phyloP scores from a whole-genome alignment of 2,329 filamentous ascomycete species.

The Calonectria henricotiae region DNA sequence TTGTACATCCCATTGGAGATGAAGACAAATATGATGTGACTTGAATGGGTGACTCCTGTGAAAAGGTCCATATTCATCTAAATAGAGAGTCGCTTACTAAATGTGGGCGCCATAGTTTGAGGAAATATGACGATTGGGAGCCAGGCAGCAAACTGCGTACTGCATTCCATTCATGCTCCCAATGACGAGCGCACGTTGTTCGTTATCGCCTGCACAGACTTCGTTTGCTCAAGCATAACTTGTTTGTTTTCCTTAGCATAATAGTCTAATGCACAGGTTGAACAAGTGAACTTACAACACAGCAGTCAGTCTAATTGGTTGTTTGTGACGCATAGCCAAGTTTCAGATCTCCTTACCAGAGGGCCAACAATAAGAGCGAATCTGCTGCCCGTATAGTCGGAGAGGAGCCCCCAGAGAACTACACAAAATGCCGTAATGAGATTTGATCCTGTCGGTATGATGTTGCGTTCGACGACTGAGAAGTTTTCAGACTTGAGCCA shows the following conservation, averaged over 20 bases:
- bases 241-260: background rate
- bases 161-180: constrained; percentile 20
- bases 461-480: constrained; percentile 9
- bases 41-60: too few species aligned
- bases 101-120: constrained; percentile 5
- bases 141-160: constrained; percentile 12
- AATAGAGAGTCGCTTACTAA: background rate
- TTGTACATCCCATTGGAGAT: background rate
- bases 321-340: background rate
- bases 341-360: background rate
- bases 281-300: background rate
- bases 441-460: constrained; percentile 4
- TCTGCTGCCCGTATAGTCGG: constrained; percentile 8
- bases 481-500: constrained; percentile 16
- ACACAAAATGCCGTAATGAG: constrained; percentile 12
- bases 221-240: constrained; percentile 16
- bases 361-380: constrained; percentile 12
- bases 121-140: constrained; percentile 10
- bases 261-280: too few species aligned
- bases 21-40: background rate
- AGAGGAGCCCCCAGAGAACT: constrained; percentile 8
- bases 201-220: constrained; percentile 6
- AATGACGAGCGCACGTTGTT: constrained; percentile 7
- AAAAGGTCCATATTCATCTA: too few species aligned
- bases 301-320: background rate